phyloP scores from a whole-genome alignment of 371 early-diverging fungal species.

The Apophysomyces ossiformis region DNA sequence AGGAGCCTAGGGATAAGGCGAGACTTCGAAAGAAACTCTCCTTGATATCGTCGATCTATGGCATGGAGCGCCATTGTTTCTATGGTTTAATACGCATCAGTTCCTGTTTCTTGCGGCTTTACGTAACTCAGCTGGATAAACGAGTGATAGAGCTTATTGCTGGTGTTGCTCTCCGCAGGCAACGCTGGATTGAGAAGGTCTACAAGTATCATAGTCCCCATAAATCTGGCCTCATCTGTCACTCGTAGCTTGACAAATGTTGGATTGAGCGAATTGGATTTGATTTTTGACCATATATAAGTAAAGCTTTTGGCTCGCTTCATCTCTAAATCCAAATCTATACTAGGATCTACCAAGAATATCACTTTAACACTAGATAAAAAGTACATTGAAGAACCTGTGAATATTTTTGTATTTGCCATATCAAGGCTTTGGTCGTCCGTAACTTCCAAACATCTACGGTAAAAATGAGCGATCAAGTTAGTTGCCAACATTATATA shows the following conservation, averaged over 20 bases:
- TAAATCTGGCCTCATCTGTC: conserved; percentile 19
- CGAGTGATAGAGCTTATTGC: conserved; percentile 12
- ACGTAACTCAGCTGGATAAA: conserved; percentile 19
- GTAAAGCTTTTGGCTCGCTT: conserved; percentile 5
- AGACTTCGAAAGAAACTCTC: neutral
- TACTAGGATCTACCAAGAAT: conserved; percentile 2
- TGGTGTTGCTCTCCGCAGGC: neutral
- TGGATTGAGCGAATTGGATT: neutral
- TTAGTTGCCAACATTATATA: neutral
- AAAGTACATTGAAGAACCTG: conserved; percentile 12
- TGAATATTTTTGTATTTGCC: conserved; percentile 2
- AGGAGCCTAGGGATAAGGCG: conserved; percentile 14
- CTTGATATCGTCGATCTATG: neutral
- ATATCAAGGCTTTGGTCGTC: conserved; percentile 23
- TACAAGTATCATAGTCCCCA: conserved; percentile 18
- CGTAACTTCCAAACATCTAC: conserved; percentile 19
- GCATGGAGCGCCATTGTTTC: neutral
- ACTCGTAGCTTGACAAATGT: conserved; percentile 20
- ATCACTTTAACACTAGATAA: neutral
- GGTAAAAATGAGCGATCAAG: neutral
- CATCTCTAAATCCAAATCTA: conserved; percentile 14
- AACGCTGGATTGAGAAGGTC: conserved; percentile 19
- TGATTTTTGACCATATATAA: conserved; percentile 18
- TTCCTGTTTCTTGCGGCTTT: neutral
- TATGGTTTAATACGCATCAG: neutral